Evolutionary conservation across 495 filamentous ascomycete species (phyloP).

Genomic region (Ascodesmis nigricans): DNA sequence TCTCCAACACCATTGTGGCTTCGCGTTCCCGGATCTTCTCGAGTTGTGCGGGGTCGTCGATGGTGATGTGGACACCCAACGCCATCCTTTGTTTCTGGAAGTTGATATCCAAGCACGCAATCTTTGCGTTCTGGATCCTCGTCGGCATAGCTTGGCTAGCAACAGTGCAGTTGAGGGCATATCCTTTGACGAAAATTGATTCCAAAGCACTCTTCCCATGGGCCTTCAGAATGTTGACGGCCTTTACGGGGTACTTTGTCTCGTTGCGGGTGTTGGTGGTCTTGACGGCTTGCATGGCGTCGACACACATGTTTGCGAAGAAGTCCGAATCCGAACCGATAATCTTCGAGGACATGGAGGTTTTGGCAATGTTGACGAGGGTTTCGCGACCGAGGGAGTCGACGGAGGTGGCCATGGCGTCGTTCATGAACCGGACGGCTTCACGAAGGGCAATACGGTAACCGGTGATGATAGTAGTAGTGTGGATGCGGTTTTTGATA

Average conservation of each 20-base stretch:
- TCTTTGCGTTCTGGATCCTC: constrained; percentile 78
- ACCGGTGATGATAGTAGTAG: constrained; percentile 96
- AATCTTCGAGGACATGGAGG: constrained; percentile 98
- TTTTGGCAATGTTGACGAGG: constrained; percentile 87
- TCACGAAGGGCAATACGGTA: constrained; percentile 89
- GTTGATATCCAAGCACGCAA: constrained; percentile 94
- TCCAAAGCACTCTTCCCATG: constrained; percentile 83
- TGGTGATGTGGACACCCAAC: constrained; percentile 90
- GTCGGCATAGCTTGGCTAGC: constrained; percentile 97
- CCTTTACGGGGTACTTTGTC: constrained; percentile 93
- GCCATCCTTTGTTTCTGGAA: constrained; percentile 98
- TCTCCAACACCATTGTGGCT: constrained; percentile 75
- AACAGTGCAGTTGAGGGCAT: constrained; percentile 96
- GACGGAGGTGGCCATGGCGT: constrained; percentile 88
- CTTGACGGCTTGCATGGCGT: constrained; percentile 91
- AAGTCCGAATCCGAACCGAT: constrained; percentile 92
- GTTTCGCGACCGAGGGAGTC: constrained; percentile 75
- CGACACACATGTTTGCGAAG: constrained; percentile 90
- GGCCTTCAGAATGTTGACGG: constrained; percentile 94
- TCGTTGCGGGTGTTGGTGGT: constrained; percentile 73
- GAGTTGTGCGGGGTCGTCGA: constrained; percentile 88
- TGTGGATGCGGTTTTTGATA: constrained; percentile 98
- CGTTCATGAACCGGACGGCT: constrained; percentile 96
- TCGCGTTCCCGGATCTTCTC: constrained; percentile 92
- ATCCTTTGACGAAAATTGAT: constrained; percentile 82